Evolutionary conservation across 768 basidiomycete species (phyloP).

Genomic region (Suillus subluteus): DNA sequence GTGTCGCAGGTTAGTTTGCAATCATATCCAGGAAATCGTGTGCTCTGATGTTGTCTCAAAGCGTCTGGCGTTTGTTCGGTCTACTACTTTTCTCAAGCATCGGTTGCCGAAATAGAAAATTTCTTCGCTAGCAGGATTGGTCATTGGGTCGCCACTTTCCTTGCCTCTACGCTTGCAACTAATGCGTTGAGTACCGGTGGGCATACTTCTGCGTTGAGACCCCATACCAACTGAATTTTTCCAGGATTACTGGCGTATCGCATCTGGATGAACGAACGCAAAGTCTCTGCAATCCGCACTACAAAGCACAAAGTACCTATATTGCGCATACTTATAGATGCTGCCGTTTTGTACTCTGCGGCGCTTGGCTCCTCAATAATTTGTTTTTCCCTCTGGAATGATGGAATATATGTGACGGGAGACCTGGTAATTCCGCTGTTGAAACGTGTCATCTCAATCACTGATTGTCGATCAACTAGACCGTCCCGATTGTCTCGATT

Average conservation of each 20-base stretch:
- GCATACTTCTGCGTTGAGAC: background rate
- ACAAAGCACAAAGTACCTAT: background rate
- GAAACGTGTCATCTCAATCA: background rate
- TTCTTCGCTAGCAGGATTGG: background rate
- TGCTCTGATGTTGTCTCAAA: background rate
- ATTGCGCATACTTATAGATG: background rate
- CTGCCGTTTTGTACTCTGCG: background rate
- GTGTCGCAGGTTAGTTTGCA: background rate
- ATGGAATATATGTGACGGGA: background rate
- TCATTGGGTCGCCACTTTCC: background rate
- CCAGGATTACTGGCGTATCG: background rate
- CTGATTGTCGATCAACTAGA: background rate
- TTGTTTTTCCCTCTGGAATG: background rate
- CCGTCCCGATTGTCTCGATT: background rate
- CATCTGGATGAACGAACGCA: background rate
- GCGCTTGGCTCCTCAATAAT: background rate
- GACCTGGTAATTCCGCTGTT: background rate
- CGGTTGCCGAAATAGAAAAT: background rate
- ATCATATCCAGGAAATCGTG: background rate
- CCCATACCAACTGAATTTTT: background rate
- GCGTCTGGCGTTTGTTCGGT: background rate
- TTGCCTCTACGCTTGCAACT: background rate
- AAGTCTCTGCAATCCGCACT: background rate
- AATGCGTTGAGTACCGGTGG: background rate
- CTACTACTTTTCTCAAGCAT: background rate